A percentile compares a stretch with the other conserved stretches of the same genome.
Evolutionary conservation across 352 stramenopile species (phyloP).

Genomic region (Pythium myriotylum): DNA sequence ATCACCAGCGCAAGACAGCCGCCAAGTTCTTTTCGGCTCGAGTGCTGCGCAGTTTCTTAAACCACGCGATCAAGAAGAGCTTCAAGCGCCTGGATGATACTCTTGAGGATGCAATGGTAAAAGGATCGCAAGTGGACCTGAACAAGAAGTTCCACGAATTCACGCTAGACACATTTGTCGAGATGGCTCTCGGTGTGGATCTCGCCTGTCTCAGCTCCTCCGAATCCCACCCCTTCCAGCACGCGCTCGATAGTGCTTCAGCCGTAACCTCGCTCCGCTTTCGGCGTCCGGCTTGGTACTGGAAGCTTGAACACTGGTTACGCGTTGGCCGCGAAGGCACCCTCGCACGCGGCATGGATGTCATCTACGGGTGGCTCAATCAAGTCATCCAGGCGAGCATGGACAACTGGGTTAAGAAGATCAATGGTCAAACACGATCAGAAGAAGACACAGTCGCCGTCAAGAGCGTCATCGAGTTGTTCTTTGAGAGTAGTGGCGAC

Average conservation of each 20-base stretch:
- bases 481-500: slow-evolving; percentile 14
- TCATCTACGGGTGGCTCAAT: slow-evolving; percentile 44
- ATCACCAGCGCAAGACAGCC: slow-evolving; percentile 30
- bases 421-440: neutral
- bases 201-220: slow-evolving; percentile 36
- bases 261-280: slow-evolving; percentile 43
- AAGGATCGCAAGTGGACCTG: slow-evolving; percentile 12
- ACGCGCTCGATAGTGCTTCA: slow-evolving; percentile 35
- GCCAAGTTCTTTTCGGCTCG: slow-evolving; percentile 33
- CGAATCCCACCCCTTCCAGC: slow-evolving; percentile 46
- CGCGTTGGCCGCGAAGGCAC: slow-evolving; percentile 40
- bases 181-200: slow-evolving; percentile 50
- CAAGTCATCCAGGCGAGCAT: slow-evolving; percentile 33
- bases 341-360: slow-evolving; percentile 25
- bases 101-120: neutral
- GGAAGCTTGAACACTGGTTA: slow-evolving; percentile 51
- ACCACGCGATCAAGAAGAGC: slow-evolving; percentile 3
- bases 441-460: neutral
- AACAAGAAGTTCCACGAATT: slow-evolving; percentile 43
- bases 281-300: slow-evolving; percentile 44
- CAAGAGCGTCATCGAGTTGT: slow-evolving; percentile 17
- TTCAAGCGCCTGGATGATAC: neutral
- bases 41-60: slow-evolving; percentile 24
- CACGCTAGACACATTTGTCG: slow-evolving; percentile 53
- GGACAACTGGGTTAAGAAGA: slow-evolving; percentile 3